Percentiles rank a stretch among this genome's conserved stretches.
phyloP scores from a whole-genome alignment of 2,329 filamentous ascomycete species.

The Rhytidhysteron rufulum region DNA sequence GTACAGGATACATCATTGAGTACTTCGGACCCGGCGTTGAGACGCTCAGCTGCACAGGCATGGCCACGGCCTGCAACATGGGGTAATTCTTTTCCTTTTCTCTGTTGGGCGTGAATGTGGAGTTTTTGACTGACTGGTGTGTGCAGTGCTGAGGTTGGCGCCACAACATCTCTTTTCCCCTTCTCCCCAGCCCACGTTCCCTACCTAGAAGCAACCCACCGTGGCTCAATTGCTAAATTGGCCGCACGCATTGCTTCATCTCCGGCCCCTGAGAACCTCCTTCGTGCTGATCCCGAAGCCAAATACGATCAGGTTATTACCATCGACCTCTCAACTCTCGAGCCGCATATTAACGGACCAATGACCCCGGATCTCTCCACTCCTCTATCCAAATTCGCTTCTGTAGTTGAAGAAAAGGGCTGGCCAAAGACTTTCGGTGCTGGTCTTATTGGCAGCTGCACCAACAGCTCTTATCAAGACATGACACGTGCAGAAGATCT shows the following conservation, averaged over 20 bases:
- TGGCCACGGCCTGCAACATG: slow-evolving; percentile 92
- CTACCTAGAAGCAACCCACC: slow-evolving; percentile 82
- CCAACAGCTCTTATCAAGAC: slow-evolving; percentile 97
- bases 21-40: slow-evolving; percentile 89
- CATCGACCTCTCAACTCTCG: slow-evolving; percentile 83
- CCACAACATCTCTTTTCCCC: slow-evolving; percentile 93
- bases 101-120: no score
- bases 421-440: slow-evolving; percentile 93
- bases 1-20: slow-evolving; percentile 92
- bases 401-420: slow-evolving; percentile 74
- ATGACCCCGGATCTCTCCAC: slow-evolving; percentile 95
- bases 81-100: no score
- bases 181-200: slow-evolving; percentile 80
- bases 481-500: slow-evolving; percentile 95
- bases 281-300: slow-evolving; percentile 75
- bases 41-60: slow-evolving; percentile 84
- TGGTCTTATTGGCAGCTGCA: slow-evolving; percentile 94
- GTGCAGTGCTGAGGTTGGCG: slow-evolving; percentile 85
- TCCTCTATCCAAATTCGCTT: slow-evolving; percentile 84
- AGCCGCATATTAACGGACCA: slow-evolving; percentile 95
- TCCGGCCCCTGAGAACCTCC: slow-evolving; percentile 58
- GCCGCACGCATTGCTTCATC: slow-evolving; percentile 59
- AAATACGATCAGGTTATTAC: slow-evolving; percentile 88
- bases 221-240: slow-evolving; percentile 64
- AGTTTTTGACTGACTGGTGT: no score